phyloP scores from a whole-genome alignment of 176 grass and related monocot species.

The Otatea glauca region DNA sequence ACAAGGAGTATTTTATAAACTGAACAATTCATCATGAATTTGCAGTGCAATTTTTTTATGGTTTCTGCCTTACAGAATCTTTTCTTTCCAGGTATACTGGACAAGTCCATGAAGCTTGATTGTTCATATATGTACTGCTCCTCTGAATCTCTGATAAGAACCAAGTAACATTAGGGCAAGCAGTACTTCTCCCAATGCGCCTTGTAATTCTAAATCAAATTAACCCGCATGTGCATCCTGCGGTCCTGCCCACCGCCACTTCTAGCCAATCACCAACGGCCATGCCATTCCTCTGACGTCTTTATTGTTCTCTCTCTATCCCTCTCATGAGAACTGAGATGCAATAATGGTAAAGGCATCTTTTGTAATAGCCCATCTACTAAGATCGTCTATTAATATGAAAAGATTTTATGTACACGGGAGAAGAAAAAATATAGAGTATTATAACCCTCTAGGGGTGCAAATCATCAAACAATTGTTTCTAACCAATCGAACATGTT shows the following conservation, averaged over 20 bases:
- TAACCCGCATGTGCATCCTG: conserved; percentile 43
- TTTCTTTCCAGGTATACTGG: conserved; percentile 36
- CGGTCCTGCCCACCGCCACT: conserved; percentile 57
- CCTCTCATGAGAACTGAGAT: conserved; percentile 15
- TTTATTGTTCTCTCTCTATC: conserved; percentile 16
- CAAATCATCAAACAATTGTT: too few relatives aligned
- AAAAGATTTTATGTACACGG: too few relatives aligned
- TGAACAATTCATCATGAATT: conserved; percentile 8
- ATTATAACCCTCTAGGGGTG: too few relatives aligned
- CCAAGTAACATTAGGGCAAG: conserved; percentile 14
- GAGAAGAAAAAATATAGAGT: too few relatives aligned
- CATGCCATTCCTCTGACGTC: conserved; percentile 32
- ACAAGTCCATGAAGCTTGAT: conserved; percentile 17
- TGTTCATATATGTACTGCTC: background rate
- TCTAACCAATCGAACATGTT: too few relatives aligned
- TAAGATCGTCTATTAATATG: too few relatives aligned
- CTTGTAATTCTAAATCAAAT: conserved; percentile 64
- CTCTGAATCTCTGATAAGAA: conserved; percentile 22
- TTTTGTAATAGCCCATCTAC: too few relatives aligned
- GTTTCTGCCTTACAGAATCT: conserved; percentile 16
- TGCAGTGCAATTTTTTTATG: background rate
- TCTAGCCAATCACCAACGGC: conserved; percentile 50
- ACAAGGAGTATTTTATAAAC: conserved; percentile 10
- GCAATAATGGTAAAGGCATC: too few relatives aligned
- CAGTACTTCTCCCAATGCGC: conserved; percentile 55